Conservation (phyloP, 148 eudicot species). For the Cornus kousa region DNA sequence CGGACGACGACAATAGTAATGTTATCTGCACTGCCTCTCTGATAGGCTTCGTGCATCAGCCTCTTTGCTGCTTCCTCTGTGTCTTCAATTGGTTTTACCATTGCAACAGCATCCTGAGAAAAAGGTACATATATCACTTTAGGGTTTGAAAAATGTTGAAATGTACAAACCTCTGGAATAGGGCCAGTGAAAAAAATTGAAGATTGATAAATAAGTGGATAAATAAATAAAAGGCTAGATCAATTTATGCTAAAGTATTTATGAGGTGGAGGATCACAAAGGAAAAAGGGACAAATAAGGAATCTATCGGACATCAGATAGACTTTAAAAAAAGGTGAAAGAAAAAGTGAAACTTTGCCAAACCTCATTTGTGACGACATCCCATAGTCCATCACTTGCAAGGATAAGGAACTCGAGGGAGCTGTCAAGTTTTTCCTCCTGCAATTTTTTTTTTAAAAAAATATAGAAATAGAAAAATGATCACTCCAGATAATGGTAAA, state of each 20-base stretch:
- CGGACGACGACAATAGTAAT: conserved; percentile 80
- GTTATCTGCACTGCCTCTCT: conserved; percentile 88
- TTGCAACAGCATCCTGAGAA: conserved; percentile 71
- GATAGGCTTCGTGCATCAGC: conserved; percentile 33
- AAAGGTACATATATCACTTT: not conserved
- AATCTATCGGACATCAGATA: not conserved
- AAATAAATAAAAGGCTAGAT: not conserved
- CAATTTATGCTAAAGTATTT: not conserved
- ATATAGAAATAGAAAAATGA: not conserved
- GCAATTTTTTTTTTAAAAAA: conserved; percentile 3
- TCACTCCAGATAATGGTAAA: not conserved
- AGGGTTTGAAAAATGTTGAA: not conserved
- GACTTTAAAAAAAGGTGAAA: not conserved
- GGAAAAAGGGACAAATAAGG: not conserved
- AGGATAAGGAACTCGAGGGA: conserved; percentile 91
- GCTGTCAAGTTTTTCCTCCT: conserved; percentile 85
- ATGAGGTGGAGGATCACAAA: not conserved
- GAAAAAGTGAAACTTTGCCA: conserved; percentile 2
- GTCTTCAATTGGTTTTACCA: conserved; percentile 72
- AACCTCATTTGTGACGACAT: conserved; percentile 88
- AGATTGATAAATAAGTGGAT: not conserved
- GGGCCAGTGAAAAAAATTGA: not conserved
- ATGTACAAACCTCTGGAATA: not conserved
- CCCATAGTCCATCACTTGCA: conserved; percentile 93
- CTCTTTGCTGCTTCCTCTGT: conserved; percentile 83